Percentiles rank a stretch among this genome's conserved stretches.
Evolutionary conservation across 1,284 basidiomycete species (phyloP).

Genomic region (Puccinia triticina): DNA sequence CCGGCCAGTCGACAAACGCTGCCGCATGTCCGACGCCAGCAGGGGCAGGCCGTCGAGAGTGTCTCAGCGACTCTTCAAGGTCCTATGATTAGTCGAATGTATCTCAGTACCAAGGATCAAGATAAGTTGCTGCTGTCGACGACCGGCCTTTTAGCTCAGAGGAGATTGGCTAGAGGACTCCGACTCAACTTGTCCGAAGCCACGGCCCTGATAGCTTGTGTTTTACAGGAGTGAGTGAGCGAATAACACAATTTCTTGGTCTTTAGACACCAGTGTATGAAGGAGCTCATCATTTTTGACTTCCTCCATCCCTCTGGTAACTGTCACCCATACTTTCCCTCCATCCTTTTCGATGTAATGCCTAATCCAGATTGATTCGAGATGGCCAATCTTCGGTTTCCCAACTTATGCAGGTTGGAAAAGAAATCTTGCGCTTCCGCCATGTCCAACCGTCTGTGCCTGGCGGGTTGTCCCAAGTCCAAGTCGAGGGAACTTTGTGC

Average conservation of each 20-base stretch:
- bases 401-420: constrained; percentile 88
- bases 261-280: neutral
- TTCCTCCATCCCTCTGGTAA: neutral
- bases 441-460: constrained; percentile 77
- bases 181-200: constrained; percentile 85
- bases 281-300: neutral
- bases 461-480: constrained; percentile 69
- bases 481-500: constrained; percentile 85
- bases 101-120: constrained; percentile 50
- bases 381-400: constrained; percentile 87
- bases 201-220: constrained; percentile 82
- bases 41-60: no score
- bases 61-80: no score
- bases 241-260: neutral
- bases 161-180: constrained; percentile 86
- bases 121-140: constrained; percentile 62
- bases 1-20: no score
- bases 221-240: constrained; percentile 74
- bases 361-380: constrained; percentile 68
- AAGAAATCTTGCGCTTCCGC: constrained; percentile 79
- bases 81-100: constrained; percentile 25
- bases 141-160: constrained; percentile 86
- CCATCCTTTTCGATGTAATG: no score
- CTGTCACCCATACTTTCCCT: neutral
- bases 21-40: no score